Conservation (phyloP, 768 basidiomycete species). For the Mycena chlorophos region DNA sequence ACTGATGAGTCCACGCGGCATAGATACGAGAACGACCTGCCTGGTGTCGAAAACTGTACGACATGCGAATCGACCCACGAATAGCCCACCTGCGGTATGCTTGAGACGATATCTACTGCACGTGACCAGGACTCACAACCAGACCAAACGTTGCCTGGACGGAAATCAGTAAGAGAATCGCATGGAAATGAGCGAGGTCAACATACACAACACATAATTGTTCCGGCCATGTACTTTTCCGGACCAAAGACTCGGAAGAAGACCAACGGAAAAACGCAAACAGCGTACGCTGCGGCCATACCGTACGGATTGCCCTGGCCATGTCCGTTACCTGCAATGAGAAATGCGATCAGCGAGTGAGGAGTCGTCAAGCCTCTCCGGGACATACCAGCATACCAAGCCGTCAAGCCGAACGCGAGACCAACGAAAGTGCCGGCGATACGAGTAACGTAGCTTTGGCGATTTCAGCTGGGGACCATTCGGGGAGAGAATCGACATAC, state of each 20-base stretch:
- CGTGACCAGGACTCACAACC: conserved; percentile 25
- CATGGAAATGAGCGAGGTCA: background rate
- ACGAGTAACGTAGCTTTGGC: conserved; percentile 42
- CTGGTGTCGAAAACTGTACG: conserved; percentile 44
- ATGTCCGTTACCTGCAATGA: conserved; percentile 34
- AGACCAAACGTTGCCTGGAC: conserved; percentile 43
- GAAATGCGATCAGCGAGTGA: background rate
- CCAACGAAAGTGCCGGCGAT: conserved; percentile 48
- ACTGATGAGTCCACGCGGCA: background rate
- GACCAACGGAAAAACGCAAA: conserved; percentile 47
- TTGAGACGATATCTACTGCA: background rate
- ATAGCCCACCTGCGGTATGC: conserved; percentile 41
- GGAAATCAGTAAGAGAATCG: background rate
- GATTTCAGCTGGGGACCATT: background rate
- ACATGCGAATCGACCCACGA: conserved; percentile 57
- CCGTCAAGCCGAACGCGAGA: conserved; percentile 43
- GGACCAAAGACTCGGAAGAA: conserved; percentile 53
- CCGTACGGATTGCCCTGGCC: conserved; percentile 58
- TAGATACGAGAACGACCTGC: conserved; percentile 34
- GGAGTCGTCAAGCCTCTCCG: background rate
- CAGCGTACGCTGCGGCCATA: conserved; percentile 46
- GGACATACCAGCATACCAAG: conserved; percentile 48
- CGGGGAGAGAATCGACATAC: conserved; percentile 26
- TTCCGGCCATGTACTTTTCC: conserved; percentile 36
- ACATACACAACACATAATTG: conserved; percentile 40